A percentile compares a stretch with the other conserved stretches of the same genome.
Conservation (phyloP, 805 yeast species). For the Zygotorulaspora danielsina region DNA sequence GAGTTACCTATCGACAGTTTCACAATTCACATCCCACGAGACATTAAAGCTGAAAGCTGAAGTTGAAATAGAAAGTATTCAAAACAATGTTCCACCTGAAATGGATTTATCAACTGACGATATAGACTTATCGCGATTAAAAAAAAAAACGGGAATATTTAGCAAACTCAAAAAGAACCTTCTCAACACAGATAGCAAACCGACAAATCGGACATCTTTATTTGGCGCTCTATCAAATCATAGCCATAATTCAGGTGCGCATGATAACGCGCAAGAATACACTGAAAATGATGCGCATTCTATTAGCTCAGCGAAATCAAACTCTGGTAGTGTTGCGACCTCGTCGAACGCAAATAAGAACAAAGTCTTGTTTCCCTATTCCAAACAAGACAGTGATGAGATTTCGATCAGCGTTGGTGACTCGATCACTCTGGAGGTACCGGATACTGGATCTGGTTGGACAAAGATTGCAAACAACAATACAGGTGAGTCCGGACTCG, state of each 20-base stretch:
- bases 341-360: slow-evolving; percentile 16
- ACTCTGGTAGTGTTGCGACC: slow-evolving; percentile 8
- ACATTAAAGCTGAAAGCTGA: slow-evolving; percentile 68
- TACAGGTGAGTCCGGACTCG: slow-evolving; percentile 62
- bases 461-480: slow-evolving; percentile 51
- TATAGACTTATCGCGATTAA: slow-evolving; percentile 41
- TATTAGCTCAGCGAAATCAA: slow-evolving; percentile 9
- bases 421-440: slow-evolving; percentile 49
- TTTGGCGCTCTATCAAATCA: slow-evolving; percentile 6
- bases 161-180: slow-evolving; percentile 32
- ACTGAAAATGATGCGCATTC: slow-evolving; percentile 14
- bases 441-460: slow-evolving; percentile 95
- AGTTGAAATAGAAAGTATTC: slow-evolving; percentile 87
- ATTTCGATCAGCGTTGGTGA: slow-evolving; percentile 59
- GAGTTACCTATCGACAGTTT: slow-evolving; percentile 49
- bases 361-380: slow-evolving; percentile 61
- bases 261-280: slow-evolving; percentile 4
- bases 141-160: slow-evolving; percentile 62
- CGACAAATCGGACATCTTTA: slow-evolving; percentile 6
- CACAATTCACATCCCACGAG: slow-evolving; percentile 68
- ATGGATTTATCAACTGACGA: slow-evolving; percentile 60
- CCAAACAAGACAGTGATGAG: slow-evolving; percentile 74
- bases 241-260: slow-evolving; percentile 4
- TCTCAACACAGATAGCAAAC: slow-evolving; percentile 9
- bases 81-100: slow-evolving; percentile 68